A percentile compares a stretch with the other conserved stretches of the same genome.
These are phyloP conservation scores for Debaryomyces prosopidis DNA, from an alignment of 805 yeast species.

Conservation along the genomic window DNA sequence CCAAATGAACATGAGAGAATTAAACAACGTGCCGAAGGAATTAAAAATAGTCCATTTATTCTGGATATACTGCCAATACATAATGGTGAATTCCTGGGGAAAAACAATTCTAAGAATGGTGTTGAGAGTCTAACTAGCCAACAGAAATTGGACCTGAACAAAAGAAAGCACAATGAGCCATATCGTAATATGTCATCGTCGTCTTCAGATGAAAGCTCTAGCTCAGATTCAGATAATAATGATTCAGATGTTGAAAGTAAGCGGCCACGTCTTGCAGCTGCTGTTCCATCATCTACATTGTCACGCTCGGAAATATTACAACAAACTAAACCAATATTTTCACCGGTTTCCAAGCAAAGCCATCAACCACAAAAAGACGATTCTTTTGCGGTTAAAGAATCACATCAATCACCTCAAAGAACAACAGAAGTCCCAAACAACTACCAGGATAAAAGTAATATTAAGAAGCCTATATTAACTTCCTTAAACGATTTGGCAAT, in stretches of 20 bases:
- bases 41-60: too few species aligned
- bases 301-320: background rate
- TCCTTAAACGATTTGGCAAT: slow-evolving; percentile 60
- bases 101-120: too few species aligned
- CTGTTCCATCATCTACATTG: slow-evolving; percentile 3
- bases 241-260: slow-evolving; percentile 11
- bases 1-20: background rate
- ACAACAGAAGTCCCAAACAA: background rate
- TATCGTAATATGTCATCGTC: background rate
- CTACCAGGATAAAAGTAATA: slow-evolving; percentile 1
- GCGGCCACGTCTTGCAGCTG: slow-evolving; percentile 9
- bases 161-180: too few species aligned
- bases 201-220: slow-evolving; percentile 4
- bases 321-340: background rate
- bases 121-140: too few species aligned
- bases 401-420: background rate
- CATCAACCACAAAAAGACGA: background rate
- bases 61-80: too few species aligned
- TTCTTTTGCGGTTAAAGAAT: background rate
- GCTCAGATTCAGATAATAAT: slow-evolving; percentile 10
- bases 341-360: background rate
- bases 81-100: too few species aligned
- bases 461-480: slow-evolving; percentile 40
- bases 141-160: too few species aligned
- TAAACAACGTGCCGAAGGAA: background rate